A percentile compares a stretch with the other conserved stretches of the same genome.
Conservation (phyloP, 2,329 filamentous ascomycete species). For the Kalmusia sp. region DNA sequence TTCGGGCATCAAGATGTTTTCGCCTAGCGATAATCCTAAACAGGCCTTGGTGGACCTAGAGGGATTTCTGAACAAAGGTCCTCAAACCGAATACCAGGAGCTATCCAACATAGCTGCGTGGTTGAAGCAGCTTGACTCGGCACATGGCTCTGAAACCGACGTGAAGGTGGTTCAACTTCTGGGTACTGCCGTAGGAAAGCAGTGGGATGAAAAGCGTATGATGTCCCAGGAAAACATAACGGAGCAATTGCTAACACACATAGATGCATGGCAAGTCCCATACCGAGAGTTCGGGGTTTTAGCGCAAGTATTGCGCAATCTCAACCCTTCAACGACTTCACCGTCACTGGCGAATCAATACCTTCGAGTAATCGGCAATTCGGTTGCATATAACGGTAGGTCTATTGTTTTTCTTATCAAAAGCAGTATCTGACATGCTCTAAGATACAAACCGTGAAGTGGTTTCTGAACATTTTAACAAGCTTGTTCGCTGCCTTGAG, state of each 20-base stretch:
- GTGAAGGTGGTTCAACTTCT: slow-evolving; percentile 33
- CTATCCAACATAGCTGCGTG: slow-evolving; percentile 22
- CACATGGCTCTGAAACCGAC: slow-evolving; percentile 15
- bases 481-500: slow-evolving; percentile 34
- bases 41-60: slow-evolving; percentile 26
- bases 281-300: slow-evolving; percentile 39
- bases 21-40: slow-evolving; percentile 22
- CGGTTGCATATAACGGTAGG: slow-evolving; percentile 46
- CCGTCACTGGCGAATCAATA: slow-evolving; percentile 38
- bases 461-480: slow-evolving; percentile 30
- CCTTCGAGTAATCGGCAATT: slow-evolving; percentile 47
- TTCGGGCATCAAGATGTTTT: slow-evolving; percentile 21
- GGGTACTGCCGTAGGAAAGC: slow-evolving; percentile 42
- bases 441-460: slow-evolving; percentile 42
- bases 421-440: slow-evolving; percentile 21
- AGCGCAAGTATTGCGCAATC: slow-evolving; percentile 28
- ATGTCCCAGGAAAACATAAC: too few relatives aligned
- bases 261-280: slow-evolving; percentile 39
- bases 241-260: slow-evolving; percentile 4
- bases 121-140: slow-evolving; percentile 19
- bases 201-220: slow-evolving; percentile 29
- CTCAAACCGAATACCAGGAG: slow-evolving; percentile 21
- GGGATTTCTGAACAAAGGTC: slow-evolving; percentile 16
- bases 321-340: slow-evolving; percentile 28
- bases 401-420: not conserved